Percentiles rank a stretch among this genome's conserved stretches.
Conservation (phyloP, 768 basidiomycete genomes). For the Macrocybe gigantea region DNA sequence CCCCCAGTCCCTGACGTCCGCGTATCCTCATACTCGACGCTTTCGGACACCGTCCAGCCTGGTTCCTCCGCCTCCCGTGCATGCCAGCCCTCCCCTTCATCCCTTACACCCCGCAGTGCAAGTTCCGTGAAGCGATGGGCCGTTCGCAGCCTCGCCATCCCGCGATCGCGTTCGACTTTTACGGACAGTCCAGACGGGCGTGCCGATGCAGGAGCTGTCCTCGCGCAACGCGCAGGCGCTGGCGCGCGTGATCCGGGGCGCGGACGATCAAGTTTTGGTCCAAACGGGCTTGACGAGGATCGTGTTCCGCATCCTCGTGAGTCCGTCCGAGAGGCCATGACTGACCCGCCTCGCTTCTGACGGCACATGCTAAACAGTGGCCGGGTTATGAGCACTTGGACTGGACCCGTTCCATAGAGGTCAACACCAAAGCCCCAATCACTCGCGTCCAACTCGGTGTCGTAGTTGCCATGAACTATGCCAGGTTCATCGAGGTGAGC, state of each 20-base stretch:
- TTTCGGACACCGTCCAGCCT: too few relatives aligned
- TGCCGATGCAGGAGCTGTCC: conserved; percentile 40
- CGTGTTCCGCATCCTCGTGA: conserved; percentile 33
- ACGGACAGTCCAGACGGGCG: conserved; percentile 34
- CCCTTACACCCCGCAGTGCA: too few relatives aligned
- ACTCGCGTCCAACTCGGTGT: conserved; percentile 38
- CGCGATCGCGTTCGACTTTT: conserved; percentile 33
- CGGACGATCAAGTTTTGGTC: conserved; percentile 32
- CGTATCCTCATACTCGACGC: too few relatives aligned
- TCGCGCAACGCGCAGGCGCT: conserved; percentile 28
- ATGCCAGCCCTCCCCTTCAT: too few relatives aligned
- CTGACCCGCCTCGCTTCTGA: not conserved
- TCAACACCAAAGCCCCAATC: conserved; percentile 28
- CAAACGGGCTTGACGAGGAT: conserved; percentile 26
- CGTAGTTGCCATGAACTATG: conserved; percentile 28
- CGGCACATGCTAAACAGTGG: conserved; percentile 27
- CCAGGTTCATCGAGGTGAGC: conserved; percentile 31
- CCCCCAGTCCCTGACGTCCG: too few relatives aligned
- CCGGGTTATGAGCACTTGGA: conserved; percentile 41
- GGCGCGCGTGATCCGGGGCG: conserved; percentile 31
- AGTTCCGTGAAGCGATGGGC: too few relatives aligned
- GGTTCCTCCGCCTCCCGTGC: too few relatives aligned
- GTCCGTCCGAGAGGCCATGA: conserved; percentile 1
- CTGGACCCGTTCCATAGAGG: conserved; percentile 31
- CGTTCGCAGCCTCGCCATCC: too few relatives aligned